phyloP scores from a whole-genome alignment of 2,329 filamentous ascomycete genomes.

The Ophiostoma fasciatum region DNA sequence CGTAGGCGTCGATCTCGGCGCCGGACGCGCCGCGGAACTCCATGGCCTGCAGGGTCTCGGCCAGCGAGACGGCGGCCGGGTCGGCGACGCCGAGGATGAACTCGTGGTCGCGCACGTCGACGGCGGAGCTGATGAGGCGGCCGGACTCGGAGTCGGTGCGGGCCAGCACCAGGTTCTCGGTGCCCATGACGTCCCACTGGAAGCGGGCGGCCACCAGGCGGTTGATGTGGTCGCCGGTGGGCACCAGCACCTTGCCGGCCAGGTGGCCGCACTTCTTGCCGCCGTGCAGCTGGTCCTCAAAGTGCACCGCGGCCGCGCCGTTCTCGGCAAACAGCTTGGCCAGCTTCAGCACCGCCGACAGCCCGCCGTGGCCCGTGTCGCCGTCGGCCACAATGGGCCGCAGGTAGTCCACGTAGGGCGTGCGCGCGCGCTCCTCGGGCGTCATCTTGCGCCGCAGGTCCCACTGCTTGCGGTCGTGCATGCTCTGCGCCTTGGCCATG shows the following conservation, averaged over 20 bases:
- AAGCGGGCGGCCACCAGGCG: conserved; percentile 81
- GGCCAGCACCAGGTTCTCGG: conserved; percentile 86
- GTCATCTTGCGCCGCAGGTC: conserved; percentile 68
- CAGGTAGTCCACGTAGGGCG: conserved; percentile 82
- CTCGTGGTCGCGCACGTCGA: conserved; percentile 91
- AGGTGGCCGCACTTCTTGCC: conserved; percentile 98
- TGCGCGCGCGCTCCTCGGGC: conserved; percentile 53
- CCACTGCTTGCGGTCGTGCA: conserved; percentile 95
- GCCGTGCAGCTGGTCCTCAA: conserved; percentile 94
- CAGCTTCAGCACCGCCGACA: conserved; percentile 86
- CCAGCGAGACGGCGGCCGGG: conserved; percentile 21
- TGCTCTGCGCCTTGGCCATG: conserved; percentile 87
- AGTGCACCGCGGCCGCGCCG: conserved; percentile 89
- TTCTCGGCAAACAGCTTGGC: conserved; percentile 97
- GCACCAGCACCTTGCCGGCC: conserved; percentile 89
- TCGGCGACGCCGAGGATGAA: conserved; percentile 53
- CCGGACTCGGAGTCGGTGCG: conserved; percentile 93
- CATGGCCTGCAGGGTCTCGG: conserved; percentile 83
- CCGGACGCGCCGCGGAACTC: conserved; percentile 65
- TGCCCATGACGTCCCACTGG: conserved; percentile 97
- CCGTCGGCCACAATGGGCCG: conserved; percentile 92
- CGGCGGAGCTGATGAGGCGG: conserved; percentile 73
- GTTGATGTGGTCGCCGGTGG: conserved; percentile 91
- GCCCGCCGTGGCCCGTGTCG: conserved; percentile 86
- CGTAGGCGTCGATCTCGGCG: conserved; percentile 70